Evolutionary conservation across 106 monocot genomes (phyloP).

Genomic region (Amphibolis antarctica): DNA sequence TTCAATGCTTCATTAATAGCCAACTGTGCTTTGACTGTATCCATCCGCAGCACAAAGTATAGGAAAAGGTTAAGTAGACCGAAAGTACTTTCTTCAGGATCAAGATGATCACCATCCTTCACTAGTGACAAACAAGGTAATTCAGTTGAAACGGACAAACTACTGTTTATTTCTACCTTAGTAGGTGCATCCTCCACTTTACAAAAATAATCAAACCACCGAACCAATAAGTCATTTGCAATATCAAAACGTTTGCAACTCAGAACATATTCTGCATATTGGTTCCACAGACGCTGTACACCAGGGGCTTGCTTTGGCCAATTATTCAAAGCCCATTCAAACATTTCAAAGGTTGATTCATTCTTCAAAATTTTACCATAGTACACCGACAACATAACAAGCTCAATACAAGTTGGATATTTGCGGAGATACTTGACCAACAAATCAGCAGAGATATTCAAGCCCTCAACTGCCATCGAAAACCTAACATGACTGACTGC

Average conservation of each 20-base stretch:
- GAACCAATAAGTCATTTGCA: conserved; percentile 33
- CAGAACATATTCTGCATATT: conserved; percentile 43
- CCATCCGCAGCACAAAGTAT: conserved; percentile 31
- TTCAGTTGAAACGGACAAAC: not conserved
- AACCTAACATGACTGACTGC: conserved; percentile 62
- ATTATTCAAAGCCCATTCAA: conserved; percentile 37
- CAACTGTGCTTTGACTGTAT: conserved; percentile 24
- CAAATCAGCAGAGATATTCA: conserved; percentile 22
- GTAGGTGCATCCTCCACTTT: conserved; percentile 6
- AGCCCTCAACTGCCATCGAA: conserved; percentile 39
- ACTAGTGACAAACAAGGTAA: conserved; percentile 7
- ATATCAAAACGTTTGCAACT: conserved; percentile 18
- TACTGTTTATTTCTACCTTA: not conserved
- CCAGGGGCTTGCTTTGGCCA: conserved; percentile 55
- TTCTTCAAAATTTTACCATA: conserved; percentile 11
- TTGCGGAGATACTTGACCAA: conserved; percentile 41
- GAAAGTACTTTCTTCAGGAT: conserved; percentile 31
- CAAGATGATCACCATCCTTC: not conserved
- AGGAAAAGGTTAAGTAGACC: conserved; percentile 52
- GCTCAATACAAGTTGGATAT: conserved; percentile 60
- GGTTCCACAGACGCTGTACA: conserved; percentile 81
- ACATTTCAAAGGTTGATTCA: conserved; percentile 22
- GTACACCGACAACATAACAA: conserved; percentile 39
- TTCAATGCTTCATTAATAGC: conserved; percentile 56
- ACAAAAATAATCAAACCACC: conserved; percentile 40